Evolutionary conservation across 192 early-diverging fungal genomes (phyloP).

Genomic region (Paraglomus brasilianum): DNA sequence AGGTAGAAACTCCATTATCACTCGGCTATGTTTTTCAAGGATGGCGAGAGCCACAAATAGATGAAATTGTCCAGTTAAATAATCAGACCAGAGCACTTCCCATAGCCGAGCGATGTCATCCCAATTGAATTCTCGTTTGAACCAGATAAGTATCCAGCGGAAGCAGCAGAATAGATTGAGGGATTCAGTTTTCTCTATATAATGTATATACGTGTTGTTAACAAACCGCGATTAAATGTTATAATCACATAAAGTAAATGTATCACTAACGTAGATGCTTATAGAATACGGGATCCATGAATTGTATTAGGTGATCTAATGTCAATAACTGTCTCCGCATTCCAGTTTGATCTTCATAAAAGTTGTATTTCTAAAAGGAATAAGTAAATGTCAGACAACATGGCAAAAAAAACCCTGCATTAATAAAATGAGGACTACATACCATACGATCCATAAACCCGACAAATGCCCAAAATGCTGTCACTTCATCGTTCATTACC

Average conservation of each 20-base stretch:
- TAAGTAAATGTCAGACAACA: constrained; percentile 1
- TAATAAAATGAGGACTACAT: constrained; percentile 24
- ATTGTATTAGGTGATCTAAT: constrained; percentile 79
- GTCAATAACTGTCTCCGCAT: constrained; percentile 88
- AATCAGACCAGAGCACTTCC: constrained; percentile 84
- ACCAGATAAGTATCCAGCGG: constrained; percentile 95
- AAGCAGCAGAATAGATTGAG: constrained; percentile 97
- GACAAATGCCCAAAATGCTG: constrained; percentile 93
- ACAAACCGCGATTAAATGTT: neutral
- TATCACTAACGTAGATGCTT: constrained; percentile 64
- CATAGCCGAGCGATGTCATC: constrained; percentile 79
- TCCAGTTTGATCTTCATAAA: constrained; percentile 88
- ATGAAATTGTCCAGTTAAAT: constrained; percentile 77
- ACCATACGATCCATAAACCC: constrained; percentile 88
- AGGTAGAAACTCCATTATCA: constrained; percentile 74
- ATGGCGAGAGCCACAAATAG: constrained; percentile 96
- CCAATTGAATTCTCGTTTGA: constrained; percentile 96
- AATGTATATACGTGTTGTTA: neutral
- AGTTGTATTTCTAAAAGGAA: constrained; percentile 68
- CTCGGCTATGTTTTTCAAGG: constrained; percentile 79
- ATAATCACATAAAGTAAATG: neutral
- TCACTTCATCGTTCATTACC: constrained; percentile 83
- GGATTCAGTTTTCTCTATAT: constrained; percentile 68
- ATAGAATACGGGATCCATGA: constrained; percentile 84
- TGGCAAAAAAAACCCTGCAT: neutral